Evolutionary conservation across 2,329 filamentous ascomycete species (phyloP).

Genomic region (Aspergillus sp.): DNA sequence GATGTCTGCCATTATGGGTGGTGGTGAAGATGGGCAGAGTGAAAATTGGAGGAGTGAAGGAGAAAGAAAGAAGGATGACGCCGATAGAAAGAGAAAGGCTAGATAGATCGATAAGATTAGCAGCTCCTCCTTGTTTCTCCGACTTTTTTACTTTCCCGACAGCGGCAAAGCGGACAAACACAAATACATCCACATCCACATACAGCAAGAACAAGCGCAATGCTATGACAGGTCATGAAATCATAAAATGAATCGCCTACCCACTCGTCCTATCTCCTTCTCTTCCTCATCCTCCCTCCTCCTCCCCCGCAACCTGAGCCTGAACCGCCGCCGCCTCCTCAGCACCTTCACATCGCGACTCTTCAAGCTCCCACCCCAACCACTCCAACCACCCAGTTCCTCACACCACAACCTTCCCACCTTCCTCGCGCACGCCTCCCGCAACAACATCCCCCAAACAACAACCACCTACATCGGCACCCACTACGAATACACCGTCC

Average conservation of each 20-base stretch:
- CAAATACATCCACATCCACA: no score
- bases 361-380: conserved; percentile 34
- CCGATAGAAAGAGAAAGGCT: neutral
- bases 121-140: neutral
- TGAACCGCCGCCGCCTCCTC: neutral
- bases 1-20: conserved; percentile 42
- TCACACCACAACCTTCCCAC: conserved; percentile 38
- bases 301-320: no score
- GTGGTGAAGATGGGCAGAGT: neutral
- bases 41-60: neutral
- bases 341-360: conserved; percentile 34
- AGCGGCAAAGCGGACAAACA: no score
- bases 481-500: conserved; percentile 48
- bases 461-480: conserved; percentile 47
- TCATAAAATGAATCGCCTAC: neutral
- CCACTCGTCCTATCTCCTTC: conserved; percentile 6
- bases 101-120: conserved; percentile 13
- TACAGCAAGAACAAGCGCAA: neutral
- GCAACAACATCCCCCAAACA: conserved; percentile 33
- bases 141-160: neutral
- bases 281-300: no score
- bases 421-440: conserved; percentile 43
- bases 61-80: neutral
- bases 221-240: neutral
- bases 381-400: conserved; percentile 31